A percentile compares a stretch with the other conserved stretches of the same genome.
These are phyloP conservation scores for Plenodomus tracheiphilus DNA, from an alignment of 2,329 filamentous ascomycete species.

Conservation along the genomic window DNA sequence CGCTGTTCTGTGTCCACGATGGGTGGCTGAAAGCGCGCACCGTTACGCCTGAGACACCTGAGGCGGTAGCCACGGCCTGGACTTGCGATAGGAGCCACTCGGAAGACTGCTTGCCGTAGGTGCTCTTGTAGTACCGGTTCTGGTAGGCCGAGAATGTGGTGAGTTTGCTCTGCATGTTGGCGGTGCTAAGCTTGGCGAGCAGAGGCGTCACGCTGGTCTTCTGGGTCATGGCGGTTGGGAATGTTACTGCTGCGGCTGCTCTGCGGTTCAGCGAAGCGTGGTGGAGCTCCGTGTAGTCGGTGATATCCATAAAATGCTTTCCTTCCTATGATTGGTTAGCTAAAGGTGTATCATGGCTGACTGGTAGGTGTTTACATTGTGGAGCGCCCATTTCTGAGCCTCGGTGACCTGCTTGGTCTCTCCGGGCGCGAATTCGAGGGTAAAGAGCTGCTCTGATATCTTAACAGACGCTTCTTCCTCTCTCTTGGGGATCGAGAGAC, in stretches of 20 bases:
- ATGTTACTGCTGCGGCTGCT: slow-evolving; percentile 11
- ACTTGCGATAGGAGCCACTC: slow-evolving; percentile 81
- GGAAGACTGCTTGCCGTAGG: slow-evolving; percentile 73
- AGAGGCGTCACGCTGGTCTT: slow-evolving; percentile 17
- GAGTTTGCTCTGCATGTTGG: slow-evolving; percentile 23
- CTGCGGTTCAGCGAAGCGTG: slow-evolving; percentile 1
- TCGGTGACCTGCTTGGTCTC: slow-evolving; percentile 18
- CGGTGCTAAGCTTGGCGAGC: slow-evolving; percentile 19
- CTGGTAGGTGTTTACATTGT: slow-evolving; percentile 6
- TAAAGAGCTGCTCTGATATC: slow-evolving; percentile 1
- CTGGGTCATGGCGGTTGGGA: slow-evolving; percentile 17
- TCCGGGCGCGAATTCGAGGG: slow-evolving; percentile 17
- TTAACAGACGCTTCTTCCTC: neutral
- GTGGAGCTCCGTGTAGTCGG: slow-evolving; percentile 21
- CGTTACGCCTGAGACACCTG: slow-evolving; percentile 70
- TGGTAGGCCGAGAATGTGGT: slow-evolving; percentile 23
- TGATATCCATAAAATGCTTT: slow-evolving; percentile 31
- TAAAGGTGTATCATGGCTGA: neutral
- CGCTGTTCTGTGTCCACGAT: slow-evolving; percentile 80
- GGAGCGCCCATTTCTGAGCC: slow-evolving; percentile 17
- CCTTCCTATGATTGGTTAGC: slow-evolving; percentile 35
- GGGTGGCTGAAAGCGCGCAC: slow-evolving; percentile 73
- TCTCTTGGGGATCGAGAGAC: neutral
- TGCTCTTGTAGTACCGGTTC: slow-evolving; percentile 28
- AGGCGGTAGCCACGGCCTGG: slow-evolving; percentile 66